Base-by-base conservation (phyloP, 176 grass and related monocot genomes). In the Phragmites australis region DNA sequence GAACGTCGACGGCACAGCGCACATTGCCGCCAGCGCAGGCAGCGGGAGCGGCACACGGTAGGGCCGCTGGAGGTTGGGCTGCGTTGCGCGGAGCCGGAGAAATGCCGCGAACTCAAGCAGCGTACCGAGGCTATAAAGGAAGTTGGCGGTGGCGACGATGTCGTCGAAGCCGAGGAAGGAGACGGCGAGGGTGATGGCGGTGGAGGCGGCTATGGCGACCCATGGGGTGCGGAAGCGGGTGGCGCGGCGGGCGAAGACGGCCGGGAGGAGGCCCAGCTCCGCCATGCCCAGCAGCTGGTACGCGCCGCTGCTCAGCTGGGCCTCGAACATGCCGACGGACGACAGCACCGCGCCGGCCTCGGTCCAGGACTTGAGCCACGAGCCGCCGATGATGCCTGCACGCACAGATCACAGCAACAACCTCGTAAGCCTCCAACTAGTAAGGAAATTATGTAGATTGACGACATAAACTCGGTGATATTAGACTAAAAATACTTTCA, bases 251-350 rank as follows among this genome's bases (percentile, higher is more conserved):
- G 76, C 44, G 81, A 91, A 82, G 39, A 88, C 17, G 15, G 82
- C 72, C 1, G 89, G 89, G 19, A 88, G 85, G 10, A 91, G 86
- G 21, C 89, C 89, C 31, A 83, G 85, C 6, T 91, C 89, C 18
- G 81, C 81, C 89, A 91, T 91, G 45, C 89, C 89, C 13, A 91
- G 81, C 1, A 91, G 85, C 78, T 91, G 85, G 82, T 68, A 91
- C 13, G 81, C 73, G 41, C 86, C 85, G 56, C 81, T 84, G 77
- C 77, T 91, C 77, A 91, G 79, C 77, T 91, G 81, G 51, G 89
- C 77, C 60, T 85, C 77, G 75, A 82, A 91, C 82, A 91, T 54
- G 57, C 89, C 85, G 8, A 91, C 21, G 6, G 83, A 82, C 0
- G 89, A 91, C 1, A 91, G 21, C 9, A 87, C 85, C 22, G 85